A percentile compares a stretch with the other conserved stretches of the same genome.
phyloP scores from a whole-genome alignment of 305 asterid species.

The Solanum hybrid region DNA sequence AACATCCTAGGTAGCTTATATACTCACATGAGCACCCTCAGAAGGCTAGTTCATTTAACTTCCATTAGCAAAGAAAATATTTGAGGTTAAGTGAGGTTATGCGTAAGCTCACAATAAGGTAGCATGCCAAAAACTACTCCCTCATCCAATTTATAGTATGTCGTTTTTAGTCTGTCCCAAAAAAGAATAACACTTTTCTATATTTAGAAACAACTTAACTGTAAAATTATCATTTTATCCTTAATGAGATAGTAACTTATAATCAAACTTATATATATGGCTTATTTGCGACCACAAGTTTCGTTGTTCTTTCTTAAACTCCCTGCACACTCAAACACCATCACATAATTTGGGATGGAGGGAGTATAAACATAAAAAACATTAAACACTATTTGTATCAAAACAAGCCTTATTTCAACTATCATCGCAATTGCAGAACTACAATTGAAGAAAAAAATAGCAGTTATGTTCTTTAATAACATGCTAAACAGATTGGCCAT shows the following conservation, averaged over 20 bases:
- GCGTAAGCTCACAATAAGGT: not conserved
- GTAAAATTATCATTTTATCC: not conserved
- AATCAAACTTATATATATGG: not conserved
- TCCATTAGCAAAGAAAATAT: not conserved
- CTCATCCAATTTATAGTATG: not conserved
- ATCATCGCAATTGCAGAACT: not conserved
- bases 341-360: not conserved
- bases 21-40: not conserved
- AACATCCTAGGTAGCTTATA: not conserved
- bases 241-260: not conserved
- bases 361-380: not conserved
- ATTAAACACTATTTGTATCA: not conserved
- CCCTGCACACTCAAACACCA: not conserved
- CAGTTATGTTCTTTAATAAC: not conserved
- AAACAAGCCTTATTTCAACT: not conserved
- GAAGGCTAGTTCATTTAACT: not conserved
- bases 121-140: not conserved
- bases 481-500: not conserved
- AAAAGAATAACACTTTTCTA: not conserved
- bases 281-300: not conserved
- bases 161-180: not conserved
- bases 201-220: not conserved
- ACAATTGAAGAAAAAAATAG: not conserved
- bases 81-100: not conserved
- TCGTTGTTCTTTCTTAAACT: not conserved